Evolutionary conservation across 2,329 filamentous ascomycete genomes (phyloP), one percentile per base, ranked within the genome.

Genomic region (Cytospora chrysosperma): DNA sequence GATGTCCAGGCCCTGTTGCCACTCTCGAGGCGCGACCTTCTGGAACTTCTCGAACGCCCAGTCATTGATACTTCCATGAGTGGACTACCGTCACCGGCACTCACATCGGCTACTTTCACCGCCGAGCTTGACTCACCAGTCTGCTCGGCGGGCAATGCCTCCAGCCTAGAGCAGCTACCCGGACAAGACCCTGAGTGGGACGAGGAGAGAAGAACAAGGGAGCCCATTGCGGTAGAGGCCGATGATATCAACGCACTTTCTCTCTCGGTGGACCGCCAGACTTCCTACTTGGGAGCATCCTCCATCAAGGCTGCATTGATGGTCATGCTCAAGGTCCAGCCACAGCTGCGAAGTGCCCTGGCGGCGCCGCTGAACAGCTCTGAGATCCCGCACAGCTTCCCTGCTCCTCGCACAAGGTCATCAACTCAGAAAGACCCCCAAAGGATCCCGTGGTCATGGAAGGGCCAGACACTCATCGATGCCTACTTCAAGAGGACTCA

Each of bases 401-500:
- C 80, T 0, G 74, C 75, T 43, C 74, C 79, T 67, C 74, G 78
- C 57, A 77, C 79, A 61, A 80, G 78, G 68, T 73, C 76, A 28
- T 69, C 74, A n/a, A 75, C 74, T 2, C 74, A 78, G 2, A 81
- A 82, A 59, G 79, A 84, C 50, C 78, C 76, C 2, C 78, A 81
- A 66, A 76, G 79, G 54, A 79, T 86, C 28, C 75, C 84, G 43
- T 84, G 86, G 79, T 83, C 84, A 19, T 85, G 83, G 72, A 88
- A 89, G 69, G 88, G 88, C 19, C 85, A 89, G 72, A 85, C 85
- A 7, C 78, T 91, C 12, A 85, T 92, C 49, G 87, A 92, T 68
- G 87, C 88, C n/a, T 92, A 91, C 73, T 92, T 92, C 73, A 87
- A 88, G 68, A 83, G 87, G 34, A 84, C 90, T 27, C 90, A 92